Percentiles rank a stretch among this genome's conserved stretches.
phyloP scores from a whole-genome alignment of 495 filamentous ascomycete species.

The Paragyromitra xinjiangensis region DNA sequence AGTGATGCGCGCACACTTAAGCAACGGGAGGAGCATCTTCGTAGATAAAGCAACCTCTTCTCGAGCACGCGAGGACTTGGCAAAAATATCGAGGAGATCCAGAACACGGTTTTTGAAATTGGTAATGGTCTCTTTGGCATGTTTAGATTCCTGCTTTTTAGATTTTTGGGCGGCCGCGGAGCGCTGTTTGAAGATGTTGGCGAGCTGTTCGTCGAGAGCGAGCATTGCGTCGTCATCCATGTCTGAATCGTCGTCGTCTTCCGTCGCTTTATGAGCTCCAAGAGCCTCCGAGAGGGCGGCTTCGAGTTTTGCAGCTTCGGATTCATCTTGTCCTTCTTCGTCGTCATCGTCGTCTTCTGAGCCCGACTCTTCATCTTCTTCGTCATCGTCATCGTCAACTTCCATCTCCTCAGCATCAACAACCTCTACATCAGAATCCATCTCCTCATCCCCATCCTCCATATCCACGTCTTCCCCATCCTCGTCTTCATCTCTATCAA shows the following conservation, averaged over 20 bases:
- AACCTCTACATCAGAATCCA: slow-evolving; percentile 57
- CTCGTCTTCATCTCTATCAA: slow-evolving; percentile 77
- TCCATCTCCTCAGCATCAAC: slow-evolving; percentile 33
- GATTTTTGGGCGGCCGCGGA: slow-evolving; percentile 61
- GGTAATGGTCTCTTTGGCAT: slow-evolving; percentile 85
- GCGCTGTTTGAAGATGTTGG: slow-evolving; percentile 81
- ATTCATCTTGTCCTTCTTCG: slow-evolving; percentile 39
- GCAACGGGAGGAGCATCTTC: slow-evolving; percentile 70
- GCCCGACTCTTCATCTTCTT: slow-evolving; percentile 62
- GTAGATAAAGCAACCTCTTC: slow-evolving; percentile 65
- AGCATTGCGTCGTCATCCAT: slow-evolving; percentile 98
- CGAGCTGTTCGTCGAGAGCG: slow-evolving; percentile 79
- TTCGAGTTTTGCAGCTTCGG: slow-evolving; percentile 66
- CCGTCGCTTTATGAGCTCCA: slow-evolving; percentile 67
- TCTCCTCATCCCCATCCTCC: slow-evolving; percentile 59
- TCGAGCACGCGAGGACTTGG: slow-evolving; percentile 74
- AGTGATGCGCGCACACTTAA: slow-evolving; percentile 66
- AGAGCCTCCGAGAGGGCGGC: slow-evolving; percentile 80
- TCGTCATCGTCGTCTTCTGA: slow-evolving; percentile 32
- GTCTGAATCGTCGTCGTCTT: slow-evolving; percentile 69
- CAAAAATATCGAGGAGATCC: slow-evolving; percentile 84
- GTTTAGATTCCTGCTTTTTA: slow-evolving; percentile 79
- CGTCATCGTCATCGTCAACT: slow-evolving; percentile 56
- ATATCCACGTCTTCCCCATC: slow-evolving; percentile 62
- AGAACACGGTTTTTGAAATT: slow-evolving; percentile 95